These are phyloP conservation scores for Hylodesmum podocarpum DNA, from an alignment of 306 rosid genomes.

Conservation along the genomic window DNA sequence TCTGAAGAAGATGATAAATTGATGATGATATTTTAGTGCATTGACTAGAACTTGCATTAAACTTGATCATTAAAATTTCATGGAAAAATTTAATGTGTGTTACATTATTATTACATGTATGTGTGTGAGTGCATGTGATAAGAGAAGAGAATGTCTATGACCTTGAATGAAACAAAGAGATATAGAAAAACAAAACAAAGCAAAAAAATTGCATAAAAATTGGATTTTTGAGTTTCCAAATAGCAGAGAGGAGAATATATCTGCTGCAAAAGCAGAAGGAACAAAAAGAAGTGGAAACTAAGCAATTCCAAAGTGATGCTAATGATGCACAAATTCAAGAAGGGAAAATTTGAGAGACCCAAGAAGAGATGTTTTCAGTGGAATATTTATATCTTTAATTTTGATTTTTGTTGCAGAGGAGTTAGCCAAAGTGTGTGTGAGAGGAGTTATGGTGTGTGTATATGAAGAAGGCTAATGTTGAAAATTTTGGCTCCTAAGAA, in stretches of 20 bases:
- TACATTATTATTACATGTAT: constrained; percentile 1
- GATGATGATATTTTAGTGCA: not conserved
- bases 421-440: not conserved
- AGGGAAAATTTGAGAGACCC: constrained; percentile 53
- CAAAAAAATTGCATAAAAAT: constrained; percentile 20
- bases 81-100: not conserved
- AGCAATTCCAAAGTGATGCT: constrained; percentile 50
- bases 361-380: constrained; percentile 53
- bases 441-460: constrained; percentile 31
- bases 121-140: constrained; percentile 14
- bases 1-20: not conserved
- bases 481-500: constrained; percentile 29
- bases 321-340: constrained; percentile 34
- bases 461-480: constrained; percentile 31
- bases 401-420: constrained; percentile 25
- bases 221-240: constrained; percentile 35
- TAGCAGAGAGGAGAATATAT: constrained; percentile 45
- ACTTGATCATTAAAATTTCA: constrained; percentile 9
- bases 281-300: constrained; percentile 38
- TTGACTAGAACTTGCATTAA: constrained; percentile 11
- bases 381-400: constrained; percentile 34
- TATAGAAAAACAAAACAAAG: no score
- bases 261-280: constrained; percentile 48
- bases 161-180: constrained; percentile 31
- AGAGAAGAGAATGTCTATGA: constrained; percentile 43